Conservation (phyloP, 139 green algal species). For the Chlorella sorokiniana region DNA sequence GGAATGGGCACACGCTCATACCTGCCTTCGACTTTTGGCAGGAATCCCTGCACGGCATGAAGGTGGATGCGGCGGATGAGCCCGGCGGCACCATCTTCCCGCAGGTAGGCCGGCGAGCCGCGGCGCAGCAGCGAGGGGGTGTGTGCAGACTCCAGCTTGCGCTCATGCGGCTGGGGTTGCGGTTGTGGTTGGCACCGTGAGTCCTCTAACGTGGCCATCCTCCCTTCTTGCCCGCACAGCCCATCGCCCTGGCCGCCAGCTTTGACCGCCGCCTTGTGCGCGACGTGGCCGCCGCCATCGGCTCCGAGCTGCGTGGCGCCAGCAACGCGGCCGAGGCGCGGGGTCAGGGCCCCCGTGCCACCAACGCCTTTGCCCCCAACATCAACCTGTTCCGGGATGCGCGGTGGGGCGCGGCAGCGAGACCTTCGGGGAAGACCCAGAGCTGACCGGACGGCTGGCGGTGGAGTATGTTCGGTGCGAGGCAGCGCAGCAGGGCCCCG, state of each 20-base stretch:
- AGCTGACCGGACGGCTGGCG: conserved; percentile 40
- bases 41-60: conserved; percentile 41
- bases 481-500: not conserved
- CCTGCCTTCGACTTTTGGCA: conserved; percentile 41
- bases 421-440: conserved; percentile 56
- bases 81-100: conserved; percentile 38
- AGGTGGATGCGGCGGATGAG: not conserved
- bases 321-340: conserved; percentile 18
- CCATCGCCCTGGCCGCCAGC: conserved; percentile 41
- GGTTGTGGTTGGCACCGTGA: too few species aligned
- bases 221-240: not conserved
- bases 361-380: conserved; percentile 55
- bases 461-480: conserved; percentile 33
- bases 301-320: conserved; percentile 39
- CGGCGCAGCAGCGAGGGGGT: not conserved
- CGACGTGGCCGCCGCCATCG: conserved; percentile 28
- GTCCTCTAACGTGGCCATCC: not conserved
- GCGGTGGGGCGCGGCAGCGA: conserved; percentile 53
- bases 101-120: not conserved
- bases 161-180: too few species aligned
- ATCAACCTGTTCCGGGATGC: conserved; percentile 61
- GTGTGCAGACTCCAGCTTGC: not conserved
- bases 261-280: conserved; percentile 34
- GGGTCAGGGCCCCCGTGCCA: conserved; percentile 4
- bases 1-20: not conserved